Conservation (phyloP, 371 early-diverging fungal genomes). For the Haplosporangium sp. region DNA sequence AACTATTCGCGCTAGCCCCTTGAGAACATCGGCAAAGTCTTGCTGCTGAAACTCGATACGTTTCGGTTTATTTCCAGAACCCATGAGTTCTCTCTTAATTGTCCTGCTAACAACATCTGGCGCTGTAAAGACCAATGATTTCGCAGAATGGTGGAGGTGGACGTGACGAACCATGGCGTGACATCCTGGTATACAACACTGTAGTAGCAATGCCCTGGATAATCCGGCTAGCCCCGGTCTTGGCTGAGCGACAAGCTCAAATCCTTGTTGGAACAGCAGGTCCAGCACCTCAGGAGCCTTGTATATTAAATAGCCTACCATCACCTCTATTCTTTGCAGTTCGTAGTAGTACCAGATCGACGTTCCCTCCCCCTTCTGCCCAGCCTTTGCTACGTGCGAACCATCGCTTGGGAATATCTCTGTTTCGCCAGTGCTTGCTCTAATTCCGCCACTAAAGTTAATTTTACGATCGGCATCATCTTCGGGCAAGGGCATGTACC, state of each 20-base stretch:
- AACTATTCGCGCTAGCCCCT: conserved; percentile 7
- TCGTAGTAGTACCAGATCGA: conserved; percentile 53
- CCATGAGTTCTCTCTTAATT: conserved; percentile 28
- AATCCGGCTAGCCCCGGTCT: conserved; percentile 3
- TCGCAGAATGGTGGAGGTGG: background rate
- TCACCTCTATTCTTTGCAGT: conserved; percentile 32
- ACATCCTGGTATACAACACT: conserved; percentile 41
- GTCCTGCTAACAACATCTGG: background rate
- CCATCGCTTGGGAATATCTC: conserved; percentile 42
- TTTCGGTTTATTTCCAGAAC: conserved; percentile 21
- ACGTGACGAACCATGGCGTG: conserved; percentile 47
- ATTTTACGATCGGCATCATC: conserved; percentile 40
- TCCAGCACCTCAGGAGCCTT: conserved; percentile 22
- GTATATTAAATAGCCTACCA: conserved; percentile 32
- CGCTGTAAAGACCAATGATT: background rate
- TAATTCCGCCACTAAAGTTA: conserved; percentile 29
- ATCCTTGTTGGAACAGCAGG: conserved; percentile 42
- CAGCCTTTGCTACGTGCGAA: conserved; percentile 24
- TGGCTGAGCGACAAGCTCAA: conserved; percentile 16
- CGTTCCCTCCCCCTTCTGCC: conserved; percentile 30
- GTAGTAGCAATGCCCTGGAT: conserved; percentile 23
- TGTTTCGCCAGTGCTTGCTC: conserved; percentile 19
- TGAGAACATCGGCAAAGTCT: conserved; percentile 32
- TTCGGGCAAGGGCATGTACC: conserved; percentile 52
- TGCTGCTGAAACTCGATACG: conserved; percentile 25